Conservation (phyloP, 768 basidiomycete genomes). For the Ramaria sp. region DNA sequence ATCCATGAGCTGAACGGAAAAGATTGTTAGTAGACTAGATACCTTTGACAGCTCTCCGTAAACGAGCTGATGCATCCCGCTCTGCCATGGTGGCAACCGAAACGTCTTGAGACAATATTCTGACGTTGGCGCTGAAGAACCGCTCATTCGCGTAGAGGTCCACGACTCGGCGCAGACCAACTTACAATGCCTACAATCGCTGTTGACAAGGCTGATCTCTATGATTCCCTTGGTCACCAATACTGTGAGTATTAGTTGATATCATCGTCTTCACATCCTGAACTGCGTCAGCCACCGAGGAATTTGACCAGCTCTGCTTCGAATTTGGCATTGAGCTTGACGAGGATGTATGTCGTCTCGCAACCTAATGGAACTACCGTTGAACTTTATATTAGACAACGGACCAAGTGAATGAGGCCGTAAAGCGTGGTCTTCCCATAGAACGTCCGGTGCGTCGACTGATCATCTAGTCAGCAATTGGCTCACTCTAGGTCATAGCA, state of each 20-base stretch:
- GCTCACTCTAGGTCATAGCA: slow-evolving; percentile 44
- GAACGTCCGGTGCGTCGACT: slow-evolving; percentile 59
- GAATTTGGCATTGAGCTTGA: slow-evolving; percentile 97
- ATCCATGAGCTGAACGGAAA: slow-evolving; percentile 7
- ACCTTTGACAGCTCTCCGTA: slow-evolving; percentile 78
- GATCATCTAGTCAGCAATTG: neutral
- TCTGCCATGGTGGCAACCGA: slow-evolving; percentile 51
- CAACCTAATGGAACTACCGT: slow-evolving; percentile 1
- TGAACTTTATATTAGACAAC: slow-evolving; percentile 58
- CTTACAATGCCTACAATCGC: neutral
- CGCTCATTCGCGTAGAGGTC: neutral
- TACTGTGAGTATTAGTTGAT: slow-evolving; percentile 40
- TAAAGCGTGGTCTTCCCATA: slow-evolving; percentile 74
- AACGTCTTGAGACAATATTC: neutral
- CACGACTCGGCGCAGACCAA: neutral
- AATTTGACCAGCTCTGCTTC: slow-evolving; percentile 92
- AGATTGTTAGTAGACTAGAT: slow-evolving; percentile 5
- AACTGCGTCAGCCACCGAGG: slow-evolving; percentile 63
- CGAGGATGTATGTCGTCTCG: slow-evolving; percentile 67
- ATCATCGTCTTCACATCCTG: slow-evolving; percentile 7
- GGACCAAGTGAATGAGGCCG: slow-evolving; percentile 69
- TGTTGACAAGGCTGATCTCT: neutral
- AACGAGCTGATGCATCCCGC: slow-evolving; percentile 64
- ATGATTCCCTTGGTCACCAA: too few species aligned
- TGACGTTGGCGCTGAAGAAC: neutral